Evolutionary conservation across 2,329 filamentous ascomycete genomes (phyloP).

Genomic region (Beauveria medogensis): DNA sequence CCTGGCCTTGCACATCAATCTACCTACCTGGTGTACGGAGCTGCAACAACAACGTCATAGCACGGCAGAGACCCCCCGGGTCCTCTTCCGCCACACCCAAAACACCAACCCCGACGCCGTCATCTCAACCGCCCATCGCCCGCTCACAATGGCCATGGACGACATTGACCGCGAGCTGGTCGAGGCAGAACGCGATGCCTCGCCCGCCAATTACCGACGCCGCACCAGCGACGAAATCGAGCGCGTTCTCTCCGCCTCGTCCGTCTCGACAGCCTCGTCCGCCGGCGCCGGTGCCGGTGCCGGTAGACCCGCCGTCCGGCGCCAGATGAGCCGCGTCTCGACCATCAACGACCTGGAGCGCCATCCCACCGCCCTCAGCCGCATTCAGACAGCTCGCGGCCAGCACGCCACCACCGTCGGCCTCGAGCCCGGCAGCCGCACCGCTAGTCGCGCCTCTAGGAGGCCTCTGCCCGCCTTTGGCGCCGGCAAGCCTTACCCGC

Average conservation of each 20-base stretch:
- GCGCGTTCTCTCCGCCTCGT: slow-evolving; percentile 47
- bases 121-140: neutral
- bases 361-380: slow-evolving; percentile 59
- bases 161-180: slow-evolving; percentile 46
- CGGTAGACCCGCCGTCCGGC: slow-evolving; percentile 25
- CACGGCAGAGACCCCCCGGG: slow-evolving; percentile 2
- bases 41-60: neutral
- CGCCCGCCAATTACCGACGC: slow-evolving; percentile 28
- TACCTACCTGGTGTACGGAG: neutral
- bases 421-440: slow-evolving; percentile 27
- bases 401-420: slow-evolving; percentile 71
- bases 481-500: slow-evolving; percentile 66
- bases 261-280: slow-evolving; percentile 39
- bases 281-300: slow-evolving; percentile 20
- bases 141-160: slow-evolving; percentile 34
- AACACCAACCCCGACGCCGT: neutral
- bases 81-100: neutral
- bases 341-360: slow-evolving; percentile 62
- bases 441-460: slow-evolving; percentile 37
- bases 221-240: slow-evolving; percentile 49
- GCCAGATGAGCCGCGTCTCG: slow-evolving; percentile 51
- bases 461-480: slow-evolving; percentile 62
- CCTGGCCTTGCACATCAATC: neutral
- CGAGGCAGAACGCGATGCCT: slow-evolving; percentile 48
- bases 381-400: slow-evolving; percentile 62